Percentiles rank a stretch among this genome's conserved stretches.
These are phyloP conservation scores for Aspergillus panamensis DNA, from an alignment of 495 filamentous ascomycete genomes.

Conservation along the genomic window DNA sequence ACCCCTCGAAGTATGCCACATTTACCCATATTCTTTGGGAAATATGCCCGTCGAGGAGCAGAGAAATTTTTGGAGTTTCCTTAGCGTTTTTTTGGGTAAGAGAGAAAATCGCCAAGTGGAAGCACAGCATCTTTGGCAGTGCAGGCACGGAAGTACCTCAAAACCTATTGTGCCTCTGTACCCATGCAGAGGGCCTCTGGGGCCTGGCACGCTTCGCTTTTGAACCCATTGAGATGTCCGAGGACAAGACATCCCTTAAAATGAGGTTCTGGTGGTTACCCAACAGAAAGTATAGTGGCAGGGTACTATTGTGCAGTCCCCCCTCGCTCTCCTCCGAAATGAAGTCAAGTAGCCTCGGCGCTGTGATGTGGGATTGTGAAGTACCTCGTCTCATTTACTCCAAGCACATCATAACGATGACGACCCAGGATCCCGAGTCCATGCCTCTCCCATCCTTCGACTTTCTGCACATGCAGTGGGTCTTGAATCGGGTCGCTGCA, in stretches of 20 bases:
- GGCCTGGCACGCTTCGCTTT: not conserved
- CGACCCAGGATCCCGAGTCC: conserved; percentile 18
- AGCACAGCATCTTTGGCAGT: not conserved
- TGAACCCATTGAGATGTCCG: conserved; percentile 5
- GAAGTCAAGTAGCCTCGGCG: not conserved
- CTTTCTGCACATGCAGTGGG: conserved; percentile 23
- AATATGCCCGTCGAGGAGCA: not conserved
- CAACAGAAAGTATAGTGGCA: not conserved
- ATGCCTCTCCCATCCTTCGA: conserved; percentile 20
- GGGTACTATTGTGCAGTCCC: not conserved
- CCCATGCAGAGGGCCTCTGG: conserved; percentile 3
- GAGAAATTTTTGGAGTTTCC: not conserved
- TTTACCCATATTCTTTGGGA: not conserved
- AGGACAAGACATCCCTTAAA: conserved; percentile 4
- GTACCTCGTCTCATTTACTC: conserved; percentile 9
- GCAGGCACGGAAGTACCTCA: not conserved
- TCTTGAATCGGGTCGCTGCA: conserved; percentile 18
- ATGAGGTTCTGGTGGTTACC: conserved; percentile 14
- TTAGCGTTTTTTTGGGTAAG: not conserved
- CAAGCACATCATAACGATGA: conserved; percentile 16
- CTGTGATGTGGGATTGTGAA: conserved; percentile 10
- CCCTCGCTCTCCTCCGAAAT: conserved; percentile 2
- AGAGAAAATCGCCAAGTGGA: not conserved
- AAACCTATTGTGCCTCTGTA: conserved; percentile 4
- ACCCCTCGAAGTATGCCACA: not conserved